These are phyloP conservation scores for Trichoderma arundinaceum DNA, from an alignment of 2,329 filamentous ascomycete genomes.

Conservation along the genomic window DNA sequence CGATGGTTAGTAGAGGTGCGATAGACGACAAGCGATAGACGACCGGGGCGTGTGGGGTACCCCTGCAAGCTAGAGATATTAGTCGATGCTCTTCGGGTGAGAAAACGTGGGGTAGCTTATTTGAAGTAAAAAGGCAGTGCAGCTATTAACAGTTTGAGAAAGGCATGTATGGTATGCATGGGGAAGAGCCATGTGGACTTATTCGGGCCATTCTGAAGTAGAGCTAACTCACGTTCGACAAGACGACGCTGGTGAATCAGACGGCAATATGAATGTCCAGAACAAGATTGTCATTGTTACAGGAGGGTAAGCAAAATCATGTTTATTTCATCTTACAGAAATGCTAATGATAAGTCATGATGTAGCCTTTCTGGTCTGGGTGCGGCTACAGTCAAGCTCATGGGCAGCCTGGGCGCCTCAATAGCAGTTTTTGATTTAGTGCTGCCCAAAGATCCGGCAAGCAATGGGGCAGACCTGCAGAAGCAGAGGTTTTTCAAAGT, in stretches of 20 bases:
- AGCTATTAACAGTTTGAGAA: not conserved
- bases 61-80: too few species aligned
- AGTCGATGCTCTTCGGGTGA: too few species aligned
- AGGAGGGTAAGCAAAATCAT: conserved; percentile 21
- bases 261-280: conserved; percentile 5
- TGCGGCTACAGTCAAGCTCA: conserved; percentile 13
- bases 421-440: conserved; percentile 11
- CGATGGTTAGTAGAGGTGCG: not conserved
- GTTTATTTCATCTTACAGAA: too few species aligned
- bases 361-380: conserved; percentile 14
- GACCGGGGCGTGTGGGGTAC: conserved; percentile 11
- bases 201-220: conserved; percentile 6
- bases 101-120: too few species aligned
- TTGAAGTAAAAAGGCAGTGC: not conserved
- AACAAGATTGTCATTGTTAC: conserved; percentile 17
- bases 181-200: not conserved
- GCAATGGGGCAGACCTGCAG: not conserved
- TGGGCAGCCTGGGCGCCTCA: conserved; percentile 10
- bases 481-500: not conserved
- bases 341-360: not conserved
- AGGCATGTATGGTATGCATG: not conserved
- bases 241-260: not conserved
- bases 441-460: not conserved
- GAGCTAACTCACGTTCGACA: not conserved
- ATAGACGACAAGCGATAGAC: conserved; percentile 7